Conservation (phyloP, 1,139 yeast species). For the Taphrina flavorubra region DNA sequence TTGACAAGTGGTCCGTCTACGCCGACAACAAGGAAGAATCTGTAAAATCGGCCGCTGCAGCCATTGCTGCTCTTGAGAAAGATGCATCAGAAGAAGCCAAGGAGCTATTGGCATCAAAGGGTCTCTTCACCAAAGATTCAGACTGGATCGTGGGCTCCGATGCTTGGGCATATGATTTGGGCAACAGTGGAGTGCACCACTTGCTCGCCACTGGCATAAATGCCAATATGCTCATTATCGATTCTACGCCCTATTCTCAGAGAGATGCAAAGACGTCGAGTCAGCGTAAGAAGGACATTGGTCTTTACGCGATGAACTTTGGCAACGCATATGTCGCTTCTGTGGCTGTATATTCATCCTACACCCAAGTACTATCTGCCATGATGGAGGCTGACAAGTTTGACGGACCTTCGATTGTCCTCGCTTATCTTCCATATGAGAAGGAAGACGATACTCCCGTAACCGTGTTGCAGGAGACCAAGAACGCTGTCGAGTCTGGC, state of each 20-base stretch:
- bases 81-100: conserved; percentile 56
- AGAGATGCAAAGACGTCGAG: conserved; percentile 48
- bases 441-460: conserved; percentile 72
- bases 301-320: conserved; percentile 92
- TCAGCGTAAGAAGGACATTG: conserved; percentile 84
- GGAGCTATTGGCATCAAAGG: conserved; percentile 57
- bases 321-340: conserved; percentile 92
- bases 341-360: conserved; percentile 89
- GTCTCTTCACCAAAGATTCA: conserved; percentile 58
- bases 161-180: conserved; percentile 93
- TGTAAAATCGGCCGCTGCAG: conserved; percentile 42
- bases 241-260: conserved; percentile 79
- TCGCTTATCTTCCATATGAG: conserved; percentile 84
- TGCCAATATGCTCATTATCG: conserved; percentile 83
- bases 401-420: conserved; percentile 86
- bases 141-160: conserved; percentile 94
- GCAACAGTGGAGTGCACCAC: conserved; percentile 89
- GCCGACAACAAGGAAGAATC: conserved; percentile 45
- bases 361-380: conserved; percentile 90
- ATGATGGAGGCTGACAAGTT: conserved; percentile 85
- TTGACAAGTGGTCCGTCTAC: conserved; percentile 70
- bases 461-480: conserved; percentile 81
- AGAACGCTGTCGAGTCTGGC: conserved; percentile 87
- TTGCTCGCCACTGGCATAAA: conserved; percentile 76
- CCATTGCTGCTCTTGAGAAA: conserved; percentile 57